These are phyloP conservation scores for Aotearoamyces nothofagi DNA, from an alignment of 2,329 filamentous ascomycete genomes.

Conservation along the genomic window DNA sequence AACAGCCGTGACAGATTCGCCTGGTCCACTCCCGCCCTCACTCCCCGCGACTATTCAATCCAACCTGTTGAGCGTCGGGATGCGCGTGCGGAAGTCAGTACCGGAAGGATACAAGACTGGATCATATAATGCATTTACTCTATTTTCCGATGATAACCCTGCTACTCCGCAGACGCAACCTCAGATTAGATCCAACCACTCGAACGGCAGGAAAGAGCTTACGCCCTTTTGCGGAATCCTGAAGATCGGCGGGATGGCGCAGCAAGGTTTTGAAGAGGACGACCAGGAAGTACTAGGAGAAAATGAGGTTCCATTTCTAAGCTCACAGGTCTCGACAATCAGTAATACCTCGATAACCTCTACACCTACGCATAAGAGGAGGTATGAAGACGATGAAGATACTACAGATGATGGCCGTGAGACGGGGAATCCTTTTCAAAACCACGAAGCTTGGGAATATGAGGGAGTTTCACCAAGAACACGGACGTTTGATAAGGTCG, in stretches of 20 bases:
- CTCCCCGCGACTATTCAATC: constrained; percentile 58
- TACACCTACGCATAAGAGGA: background rate
- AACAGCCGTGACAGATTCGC: constrained; percentile 10
- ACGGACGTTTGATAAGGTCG: background rate
- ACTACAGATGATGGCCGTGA: background rate
- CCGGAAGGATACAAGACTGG: constrained; percentile 87
- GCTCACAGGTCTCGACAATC: constrained; percentile 10
- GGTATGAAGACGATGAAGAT: constrained; percentile 1
- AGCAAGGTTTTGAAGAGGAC: constrained; percentile 27
- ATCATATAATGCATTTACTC: constrained; percentile 31
- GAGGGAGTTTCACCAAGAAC: background rate
- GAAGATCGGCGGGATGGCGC: constrained; percentile 55
- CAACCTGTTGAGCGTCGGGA: constrained; percentile 79
- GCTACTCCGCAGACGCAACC: constrained; percentile 15
- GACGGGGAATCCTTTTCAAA: no score
- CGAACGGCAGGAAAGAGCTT: constrained; percentile 38
- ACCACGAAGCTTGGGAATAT: background rate
- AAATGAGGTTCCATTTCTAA: constrained; percentile 12
- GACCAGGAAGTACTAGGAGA: constrained; percentile 17
- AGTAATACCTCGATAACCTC: constrained; percentile 1
- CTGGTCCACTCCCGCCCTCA: constrained; percentile 25
- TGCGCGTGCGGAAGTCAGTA: constrained; percentile 86
- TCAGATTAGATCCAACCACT: constrained; percentile 4
- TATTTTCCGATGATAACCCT: constrained; percentile 27
- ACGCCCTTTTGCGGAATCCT: constrained; percentile 70